Conservation (phyloP, 257 asterid genomes). For the Salvia rosmarinus region DNA sequence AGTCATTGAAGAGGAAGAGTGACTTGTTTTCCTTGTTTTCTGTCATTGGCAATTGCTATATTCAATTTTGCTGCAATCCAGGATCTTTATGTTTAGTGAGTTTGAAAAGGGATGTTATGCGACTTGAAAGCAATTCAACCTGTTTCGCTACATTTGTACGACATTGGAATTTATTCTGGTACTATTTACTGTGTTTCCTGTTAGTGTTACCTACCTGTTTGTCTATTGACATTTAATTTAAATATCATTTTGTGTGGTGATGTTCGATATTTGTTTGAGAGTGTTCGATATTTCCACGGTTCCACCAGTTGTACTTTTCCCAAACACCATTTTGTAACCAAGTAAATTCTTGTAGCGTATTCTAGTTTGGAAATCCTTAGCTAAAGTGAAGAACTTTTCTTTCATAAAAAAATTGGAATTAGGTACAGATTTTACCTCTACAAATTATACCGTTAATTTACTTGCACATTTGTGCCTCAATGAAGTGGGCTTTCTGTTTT, state of each 20-base stretch:
- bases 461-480: too few relatives aligned
- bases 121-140: slow-evolving; percentile 18
- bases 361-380: too few relatives aligned
- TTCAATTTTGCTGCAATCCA: slow-evolving; percentile 36
- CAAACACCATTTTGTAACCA: too few relatives aligned
- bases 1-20: slow-evolving; percentile 51
- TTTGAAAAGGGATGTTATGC: background rate
- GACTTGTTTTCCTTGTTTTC: background rate
- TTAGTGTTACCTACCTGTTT: background rate
- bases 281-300: too few relatives aligned
- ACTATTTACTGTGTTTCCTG: background rate
- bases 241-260: too few relatives aligned
- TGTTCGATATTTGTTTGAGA: background rate
- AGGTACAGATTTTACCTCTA: too few relatives aligned
- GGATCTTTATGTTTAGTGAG: slow-evolving; percentile 11
- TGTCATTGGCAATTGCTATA: slow-evolving; percentile 28
- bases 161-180: slow-evolving; percentile 1
- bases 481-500: too few relatives aligned
- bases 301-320: too few relatives aligned
- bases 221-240: background rate
- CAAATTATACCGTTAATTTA: too few relatives aligned
- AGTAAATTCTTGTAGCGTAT: too few relatives aligned
- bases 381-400: too few relatives aligned
- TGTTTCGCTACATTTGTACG: background rate
- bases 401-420: too few relatives aligned